Base-by-base conservation (phyloP, 2,329 filamentous ascomycete species). In the Setomelanomma holmii region DNA sequence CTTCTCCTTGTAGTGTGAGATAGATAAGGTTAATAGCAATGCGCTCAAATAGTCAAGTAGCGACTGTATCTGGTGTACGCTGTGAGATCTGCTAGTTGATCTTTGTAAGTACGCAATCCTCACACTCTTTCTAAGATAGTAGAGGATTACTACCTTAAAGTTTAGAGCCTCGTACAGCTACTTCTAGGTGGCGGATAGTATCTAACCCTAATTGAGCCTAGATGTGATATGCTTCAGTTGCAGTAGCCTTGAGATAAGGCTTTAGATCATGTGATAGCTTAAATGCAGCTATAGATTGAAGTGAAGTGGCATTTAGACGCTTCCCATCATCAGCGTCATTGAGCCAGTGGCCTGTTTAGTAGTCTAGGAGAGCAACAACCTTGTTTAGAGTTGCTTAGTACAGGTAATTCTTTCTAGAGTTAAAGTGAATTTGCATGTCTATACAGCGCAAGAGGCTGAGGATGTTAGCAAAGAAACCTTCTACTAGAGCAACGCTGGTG, bases 341-440 rank as follows among this genome's bases (percentile, higher is more conserved):
- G 7, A 50, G 40, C 47, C 40, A 50, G 47, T 50, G 47, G 14
- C 47, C 47, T 17, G 22, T 30, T 23, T 50, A 14, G 33, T 36
- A 44, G 5, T 50, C 47, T n/a, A 50, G 30, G 21, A 44, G 30
- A 20, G 24, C 23, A 23, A 50, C 19, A 20, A 33, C 33, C 7
- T 30, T 30, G 24, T 30, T 30, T n/a, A n/a, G n/a, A n/a, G n/a
- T n/a, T n/a, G n/a, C n/a, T n/a, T n/a, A n/a, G n/a, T n/a, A n/a
- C n/a, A 6, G 24, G 24, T 7, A 12, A 7, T 30, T 6, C 24
- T 30, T 30, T 30, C 24, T 30, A 30, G 24, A 30, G 24, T 30
- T 30, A 30, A 30, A 30, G 24, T 30, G 12, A 12, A 30, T 30
- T 12, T 30, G 6, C 12, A 30, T 30, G 24, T 30, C 24, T 12